Evolutionary conservation across 805 yeast genomes (phyloP), one percentile per base, ranked within the genome.

Genomic region (Ogataea degrootiae): DNA sequence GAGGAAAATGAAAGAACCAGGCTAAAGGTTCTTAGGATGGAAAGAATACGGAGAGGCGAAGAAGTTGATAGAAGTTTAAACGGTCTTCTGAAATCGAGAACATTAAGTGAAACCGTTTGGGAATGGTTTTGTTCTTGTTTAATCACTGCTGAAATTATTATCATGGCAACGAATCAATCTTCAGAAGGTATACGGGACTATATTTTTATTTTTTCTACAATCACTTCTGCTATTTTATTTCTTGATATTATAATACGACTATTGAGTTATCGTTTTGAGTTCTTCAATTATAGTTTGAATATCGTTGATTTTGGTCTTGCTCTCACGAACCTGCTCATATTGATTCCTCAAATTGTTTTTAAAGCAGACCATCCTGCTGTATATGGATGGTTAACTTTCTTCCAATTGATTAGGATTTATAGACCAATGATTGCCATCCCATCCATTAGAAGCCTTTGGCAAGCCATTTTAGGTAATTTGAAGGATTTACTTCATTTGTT

Each of bases 361-460:
- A 70, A 72, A 37, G 59, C 60, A 2, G 50, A 59, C 6, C 54
- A 83, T 29, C 82, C 82, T 0, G 79, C 76, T 29, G 72, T 71
- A 0, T 90, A 86, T 57, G 77, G 79, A 37, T 89, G 96, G 96
- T 62, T 90, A n/a, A 75, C 91, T 0, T 66, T 80, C 1, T 86
- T 90, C 60, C 95, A 85, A 54, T 68, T 87, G 11, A 67, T 78
- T 43, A 70, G 97, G 42, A 75, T 83, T 51, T 90, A 90, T 60
- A 68, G 96, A 47, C 75, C 83, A 5, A 82, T 85, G 3, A 62
- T 78, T 26, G 59, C 76, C 0, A 65, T 83, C 12, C 66, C 70
- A 7, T 75, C 78, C 44, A 78, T 85, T 0, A 71, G 86, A 43
- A 71, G 70, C 1, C 70, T 85, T 42, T 88, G 96, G 94, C 64